Evolutionary conservation across 129 eudicot species (phyloP).

Genomic region (Lactuca saligna): DNA sequence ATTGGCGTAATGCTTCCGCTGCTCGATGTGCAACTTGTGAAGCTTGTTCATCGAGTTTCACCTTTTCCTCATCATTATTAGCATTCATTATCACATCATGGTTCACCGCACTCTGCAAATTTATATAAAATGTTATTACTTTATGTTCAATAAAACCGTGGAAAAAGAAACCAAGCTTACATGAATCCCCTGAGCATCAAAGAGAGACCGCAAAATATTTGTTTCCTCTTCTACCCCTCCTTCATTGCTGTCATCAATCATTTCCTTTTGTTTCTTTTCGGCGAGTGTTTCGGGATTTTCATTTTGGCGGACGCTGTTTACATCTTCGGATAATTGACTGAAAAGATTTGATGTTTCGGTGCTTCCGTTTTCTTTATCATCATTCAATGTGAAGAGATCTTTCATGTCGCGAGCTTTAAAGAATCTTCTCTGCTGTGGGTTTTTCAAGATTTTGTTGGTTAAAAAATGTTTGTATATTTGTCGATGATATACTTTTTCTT

Average conservation of each 20-base stretch:
- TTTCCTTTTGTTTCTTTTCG: conserved; percentile 36
- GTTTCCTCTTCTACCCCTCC: conserved; percentile 73
- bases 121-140: neutral
- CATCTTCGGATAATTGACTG: conserved; percentile 69
- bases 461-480: conserved; percentile 94
- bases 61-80: conserved; percentile 72
- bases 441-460: conserved; percentile 85
- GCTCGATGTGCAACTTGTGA: conserved; percentile 92
- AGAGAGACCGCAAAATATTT: conserved; percentile 69
- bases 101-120: conserved; percentile 87
- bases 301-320: conserved; percentile 38
- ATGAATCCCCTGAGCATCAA: conserved; percentile 97
- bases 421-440: conserved; percentile 93
- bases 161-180: conserved; percentile 52
- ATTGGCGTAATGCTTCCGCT: conserved; percentile 91
- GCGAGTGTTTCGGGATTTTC: conserved; percentile 24
- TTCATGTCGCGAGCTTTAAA: conserved; percentile 97
- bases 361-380: conserved; percentile 58
- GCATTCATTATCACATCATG: conserved; percentile 91
- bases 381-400: conserved; percentile 76
- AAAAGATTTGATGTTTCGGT: conserved; percentile 88
- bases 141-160: conserved; percentile 5
- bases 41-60: conserved; percentile 76
- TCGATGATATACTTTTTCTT: conserved; percentile 94
- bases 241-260: conserved; percentile 30